Evolutionary conservation across 306 rosid species (phyloP).

Genomic region (Gastrolobium villosum): DNA sequence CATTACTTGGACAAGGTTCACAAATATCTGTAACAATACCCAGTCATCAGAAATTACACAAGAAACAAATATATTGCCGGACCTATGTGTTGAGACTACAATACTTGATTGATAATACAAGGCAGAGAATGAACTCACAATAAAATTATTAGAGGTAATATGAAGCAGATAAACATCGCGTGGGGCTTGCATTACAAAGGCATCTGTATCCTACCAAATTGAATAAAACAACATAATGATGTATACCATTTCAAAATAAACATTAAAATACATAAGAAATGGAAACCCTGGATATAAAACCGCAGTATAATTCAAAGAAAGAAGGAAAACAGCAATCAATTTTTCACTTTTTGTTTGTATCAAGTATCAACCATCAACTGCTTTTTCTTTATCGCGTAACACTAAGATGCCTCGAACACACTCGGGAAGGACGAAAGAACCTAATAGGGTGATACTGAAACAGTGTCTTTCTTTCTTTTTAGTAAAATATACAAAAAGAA

Average conservation of each 20-base stretch:
- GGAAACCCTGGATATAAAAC: not conserved
- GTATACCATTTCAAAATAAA: constrained; percentile 27
- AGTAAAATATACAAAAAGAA: too few species aligned
- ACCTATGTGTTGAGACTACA: constrained; percentile 18
- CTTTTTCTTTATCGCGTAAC: not conserved
- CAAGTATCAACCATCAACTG: not conserved
- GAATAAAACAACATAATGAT: constrained; percentile 34
- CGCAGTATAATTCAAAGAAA: not conserved
- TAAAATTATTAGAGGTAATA: constrained; percentile 32
- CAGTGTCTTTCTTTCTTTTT: too few species aligned
- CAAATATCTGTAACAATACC: constrained; percentile 66
- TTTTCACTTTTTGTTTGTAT: not conserved
- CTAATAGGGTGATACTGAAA: too few species aligned
- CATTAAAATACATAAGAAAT: not conserved
- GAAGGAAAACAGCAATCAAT: constrained; percentile 27
- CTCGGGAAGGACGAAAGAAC: too few species aligned
- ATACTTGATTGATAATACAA: not conserved
- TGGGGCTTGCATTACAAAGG: constrained; percentile 17
- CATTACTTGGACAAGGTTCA: constrained; percentile 89
- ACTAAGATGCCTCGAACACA: too few species aligned
- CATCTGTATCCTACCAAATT: constrained; percentile 31
- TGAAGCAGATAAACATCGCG: constrained; percentile 15
- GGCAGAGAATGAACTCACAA: constrained; percentile 35
- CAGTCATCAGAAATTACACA: constrained; percentile 2
- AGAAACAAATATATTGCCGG: constrained; percentile 31